phyloP scores from a whole-genome alignment of 148 eudicot species.

The Dianthus caryophyllus region DNA sequence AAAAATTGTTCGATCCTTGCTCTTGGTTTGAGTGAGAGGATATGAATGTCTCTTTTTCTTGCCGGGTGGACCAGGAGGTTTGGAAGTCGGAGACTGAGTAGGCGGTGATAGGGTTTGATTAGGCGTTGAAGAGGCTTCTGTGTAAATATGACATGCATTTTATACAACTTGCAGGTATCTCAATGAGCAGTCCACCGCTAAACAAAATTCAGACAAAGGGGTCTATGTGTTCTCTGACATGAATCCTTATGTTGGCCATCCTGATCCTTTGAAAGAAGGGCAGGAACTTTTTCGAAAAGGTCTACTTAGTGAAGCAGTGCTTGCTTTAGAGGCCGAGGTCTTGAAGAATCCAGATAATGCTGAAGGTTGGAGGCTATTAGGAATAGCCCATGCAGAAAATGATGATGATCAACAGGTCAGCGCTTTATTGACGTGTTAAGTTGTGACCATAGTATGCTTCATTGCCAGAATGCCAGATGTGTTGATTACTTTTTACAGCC shows the following conservation, averaged over 20 bases:
- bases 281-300: conserved; percentile 90
- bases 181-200: conserved; percentile 64
- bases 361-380: conserved; percentile 98
- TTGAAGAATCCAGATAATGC: conserved; percentile 86
- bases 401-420: conserved; percentile 98
- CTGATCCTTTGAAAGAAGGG: conserved; percentile 93
- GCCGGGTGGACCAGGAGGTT: background rate
- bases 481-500: background rate
- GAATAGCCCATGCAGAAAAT: conserved; percentile 96
- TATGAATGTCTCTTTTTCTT: background rate
- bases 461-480: background rate
- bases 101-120: background rate
- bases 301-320: conserved; percentile 96
- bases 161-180: conserved; percentile 42
- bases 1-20: background rate
- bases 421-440: conserved; percentile 1
- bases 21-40: background rate
- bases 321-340: conserved; percentile 98
- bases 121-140: background rate
- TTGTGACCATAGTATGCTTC: conserved; percentile 2
- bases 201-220: conserved; percentile 58
- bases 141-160: background rate
- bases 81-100: conserved; percentile 2
- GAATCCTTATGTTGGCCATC: conserved; percentile 95
- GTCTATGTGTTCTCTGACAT: conserved; percentile 84